Evolutionary conservation across 2,329 filamentous ascomycete genomes (phyloP).

Genomic region (Exophiala aquamarina): DNA sequence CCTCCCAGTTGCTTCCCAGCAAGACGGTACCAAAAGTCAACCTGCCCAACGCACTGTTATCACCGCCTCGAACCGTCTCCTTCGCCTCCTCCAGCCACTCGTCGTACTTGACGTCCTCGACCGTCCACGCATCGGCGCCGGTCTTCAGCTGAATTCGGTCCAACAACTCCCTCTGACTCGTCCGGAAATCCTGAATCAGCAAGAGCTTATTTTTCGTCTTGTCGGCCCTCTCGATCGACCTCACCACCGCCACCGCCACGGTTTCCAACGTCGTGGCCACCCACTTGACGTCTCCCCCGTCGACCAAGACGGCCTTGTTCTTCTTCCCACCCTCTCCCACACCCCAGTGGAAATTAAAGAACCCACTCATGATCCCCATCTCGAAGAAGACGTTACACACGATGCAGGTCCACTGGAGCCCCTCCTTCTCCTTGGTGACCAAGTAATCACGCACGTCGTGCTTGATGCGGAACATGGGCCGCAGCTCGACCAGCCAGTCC

Average conservation of each 20-base stretch:
- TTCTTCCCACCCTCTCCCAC: too few relatives aligned
- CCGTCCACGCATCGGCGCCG: conserved; percentile 14
- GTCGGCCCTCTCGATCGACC: conserved; percentile 48
- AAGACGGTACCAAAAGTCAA: conserved; percentile 20
- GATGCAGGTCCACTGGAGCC: conserved; percentile 32
- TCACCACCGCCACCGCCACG: conserved; percentile 50
- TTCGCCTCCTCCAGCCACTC: conserved; percentile 16
- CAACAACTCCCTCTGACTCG: conserved; percentile 46
- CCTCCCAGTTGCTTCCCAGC: conserved; percentile 13
- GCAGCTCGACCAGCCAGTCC: conserved; percentile 20
- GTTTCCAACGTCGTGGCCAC: conserved; percentile 49
- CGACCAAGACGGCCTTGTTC: conserved; percentile 44
- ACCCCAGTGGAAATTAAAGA: conserved; percentile 45
- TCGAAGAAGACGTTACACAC: conserved; percentile 38
- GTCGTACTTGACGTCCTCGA: conserved; percentile 11
- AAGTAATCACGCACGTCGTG: conserved; percentile 33
- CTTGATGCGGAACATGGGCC: conserved; percentile 32
- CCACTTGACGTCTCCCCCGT: conserved; percentile 52
- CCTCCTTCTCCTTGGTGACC: conserved; percentile 21
- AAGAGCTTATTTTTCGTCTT: conserved; percentile 56
- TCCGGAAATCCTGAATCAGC: conserved; percentile 45
- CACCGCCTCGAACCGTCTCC: conserved; percentile 10
- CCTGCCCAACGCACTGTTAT: conserved; percentile 17
- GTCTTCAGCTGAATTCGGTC: conserved; percentile 26
- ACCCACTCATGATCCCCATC: conserved; percentile 35